A percentile compares a stretch with the other conserved stretches of the same genome.
phyloP scores from a whole-genome alignment of 2,329 filamentous ascomycete genomes.

The Metarhizium rileyi region DNA sequence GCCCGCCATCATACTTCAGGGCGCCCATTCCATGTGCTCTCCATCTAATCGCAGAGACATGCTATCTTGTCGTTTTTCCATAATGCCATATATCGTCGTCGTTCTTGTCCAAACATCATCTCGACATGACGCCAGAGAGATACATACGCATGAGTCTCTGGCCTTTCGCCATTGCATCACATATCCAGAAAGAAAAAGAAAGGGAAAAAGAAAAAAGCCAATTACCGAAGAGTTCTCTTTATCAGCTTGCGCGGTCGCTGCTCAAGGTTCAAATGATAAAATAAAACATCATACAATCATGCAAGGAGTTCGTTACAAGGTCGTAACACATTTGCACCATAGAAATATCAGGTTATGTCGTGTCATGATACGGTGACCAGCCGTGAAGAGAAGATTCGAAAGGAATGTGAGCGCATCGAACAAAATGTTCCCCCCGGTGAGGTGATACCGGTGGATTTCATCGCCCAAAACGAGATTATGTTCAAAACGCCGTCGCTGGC shows the following conservation, averaged over 20 bases:
- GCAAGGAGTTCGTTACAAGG: constrained; percentile 16
- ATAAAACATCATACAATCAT: constrained; percentile 24
- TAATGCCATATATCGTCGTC: constrained; percentile 3
- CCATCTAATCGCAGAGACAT: constrained; percentile 12
- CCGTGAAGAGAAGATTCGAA: constrained; percentile 21
- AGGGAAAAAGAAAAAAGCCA: not conserved
- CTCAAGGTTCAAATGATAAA: constrained; percentile 6
- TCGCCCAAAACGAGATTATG: constrained; percentile 22
- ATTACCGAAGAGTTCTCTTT: not conserved
- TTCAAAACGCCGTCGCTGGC: constrained; percentile 35
- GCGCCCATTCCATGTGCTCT: constrained; percentile 11
- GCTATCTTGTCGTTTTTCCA: constrained; percentile 8
- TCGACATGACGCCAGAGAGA: constrained; percentile 8
- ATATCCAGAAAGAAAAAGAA: not conserved
- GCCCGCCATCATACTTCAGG: constrained; percentile 7
- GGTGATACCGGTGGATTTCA: constrained; percentile 1
- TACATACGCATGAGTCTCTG: constrained; percentile 20
- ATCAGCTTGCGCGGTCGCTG: not conserved
- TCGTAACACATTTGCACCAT: constrained; percentile 25
- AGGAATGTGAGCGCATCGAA: constrained; percentile 10
- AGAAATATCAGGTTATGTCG: constrained; percentile 20
- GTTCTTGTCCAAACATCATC: constrained; percentile 1
- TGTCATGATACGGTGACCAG: constrained; percentile 24
- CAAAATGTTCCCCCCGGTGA: not conserved
- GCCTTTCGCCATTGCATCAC: not conserved